Evolutionary conservation across 805 yeast genomes (phyloP), one percentile per base, ranked within the genome.

Genomic region (Kodamaea leandrae): DNA sequence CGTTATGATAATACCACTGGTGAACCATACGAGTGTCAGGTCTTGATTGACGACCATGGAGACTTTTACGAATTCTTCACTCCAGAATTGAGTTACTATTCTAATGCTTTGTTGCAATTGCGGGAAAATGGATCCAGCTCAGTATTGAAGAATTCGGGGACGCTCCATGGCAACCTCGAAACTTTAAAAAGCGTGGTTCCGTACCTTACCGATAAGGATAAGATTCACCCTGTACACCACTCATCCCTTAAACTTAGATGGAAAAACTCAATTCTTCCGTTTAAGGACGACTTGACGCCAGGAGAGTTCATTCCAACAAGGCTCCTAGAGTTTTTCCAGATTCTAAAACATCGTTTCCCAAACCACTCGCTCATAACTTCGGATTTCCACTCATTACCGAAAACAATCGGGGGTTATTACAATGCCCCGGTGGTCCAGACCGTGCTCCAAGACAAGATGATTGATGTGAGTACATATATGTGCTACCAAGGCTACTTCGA

Each of bases 281-380:
- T 83, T 52, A 71, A 82, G 45, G 86, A 82, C 38, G 74, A 78
- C 37, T 61, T 87, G 21, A 71, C 88, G 0, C 80, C 77, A 2
- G 83, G 87, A 0, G 96, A 87, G 54, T 87, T 76, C 58, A 77
- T 87, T 23, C 96, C 96, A n/a, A 85, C 95, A 0, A 65, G 89
- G 42, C 67, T 83, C 21, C 51, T 83, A 20, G 76, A 83, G 57
- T 72, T 87, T 37, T 77, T 86, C 58, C 76, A 78, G 34, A 71
- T 83, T 6, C 69, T 87, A 41, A 72, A 77, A 42, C 68, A 73
- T 23, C 68, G 74, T 44, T 87, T 87, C 59, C 95, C 95, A 2
- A 73, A 83, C 36, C 96, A 88, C 57, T 78, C 80, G 19, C 62
- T 87, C n/a, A 52, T 87, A 10, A 68, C 85, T 4, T 77, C 95